These are phyloP conservation scores for Mucor piriformis DNA, from an alignment of 371 early-diverging fungal species.

Conservation along the genomic window DNA sequence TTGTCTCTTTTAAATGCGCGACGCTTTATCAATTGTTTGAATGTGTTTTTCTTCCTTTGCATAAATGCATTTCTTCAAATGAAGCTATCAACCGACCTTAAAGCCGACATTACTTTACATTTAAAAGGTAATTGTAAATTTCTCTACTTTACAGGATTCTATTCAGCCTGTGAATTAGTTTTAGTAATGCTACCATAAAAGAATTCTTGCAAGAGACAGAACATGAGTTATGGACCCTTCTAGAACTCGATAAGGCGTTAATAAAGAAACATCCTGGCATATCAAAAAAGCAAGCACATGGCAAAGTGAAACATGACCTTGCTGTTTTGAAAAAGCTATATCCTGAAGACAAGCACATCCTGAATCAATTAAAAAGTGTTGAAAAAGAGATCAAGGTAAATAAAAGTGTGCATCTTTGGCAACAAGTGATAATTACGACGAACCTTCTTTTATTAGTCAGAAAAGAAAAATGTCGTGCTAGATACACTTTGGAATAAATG, in stretches of 20 bases:
- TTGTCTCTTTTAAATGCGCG: too few species aligned
- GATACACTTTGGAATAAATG: too few species aligned
- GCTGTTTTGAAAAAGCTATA: not conserved
- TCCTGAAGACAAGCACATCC: not conserved
- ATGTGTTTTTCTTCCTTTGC: not conserved
- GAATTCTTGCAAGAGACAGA: not conserved
- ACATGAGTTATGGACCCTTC: not conserved
- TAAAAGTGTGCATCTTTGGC: not conserved
- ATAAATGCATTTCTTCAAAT: conserved; percentile 2
- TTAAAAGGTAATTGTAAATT: not conserved
- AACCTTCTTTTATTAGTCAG: not conserved
- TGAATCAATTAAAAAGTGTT: conserved; percentile 1
- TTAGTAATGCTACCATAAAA: not conserved
- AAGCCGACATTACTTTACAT: not conserved
- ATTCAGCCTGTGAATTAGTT: not conserved
- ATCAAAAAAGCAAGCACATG: not conserved
- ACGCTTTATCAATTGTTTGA: not conserved
- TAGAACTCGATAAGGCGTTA: not conserved
- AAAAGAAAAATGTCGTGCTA: not conserved
- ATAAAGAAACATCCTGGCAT: conserved; percentile 1
- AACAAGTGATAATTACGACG: not conserved
- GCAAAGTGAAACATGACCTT: not conserved
- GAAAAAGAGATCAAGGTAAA: not conserved
- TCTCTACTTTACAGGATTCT: not conserved
- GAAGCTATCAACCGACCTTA: not conserved